Conservation (phyloP, 2,329 filamentous ascomycete species). For the Harringtonia lauricola region DNA sequence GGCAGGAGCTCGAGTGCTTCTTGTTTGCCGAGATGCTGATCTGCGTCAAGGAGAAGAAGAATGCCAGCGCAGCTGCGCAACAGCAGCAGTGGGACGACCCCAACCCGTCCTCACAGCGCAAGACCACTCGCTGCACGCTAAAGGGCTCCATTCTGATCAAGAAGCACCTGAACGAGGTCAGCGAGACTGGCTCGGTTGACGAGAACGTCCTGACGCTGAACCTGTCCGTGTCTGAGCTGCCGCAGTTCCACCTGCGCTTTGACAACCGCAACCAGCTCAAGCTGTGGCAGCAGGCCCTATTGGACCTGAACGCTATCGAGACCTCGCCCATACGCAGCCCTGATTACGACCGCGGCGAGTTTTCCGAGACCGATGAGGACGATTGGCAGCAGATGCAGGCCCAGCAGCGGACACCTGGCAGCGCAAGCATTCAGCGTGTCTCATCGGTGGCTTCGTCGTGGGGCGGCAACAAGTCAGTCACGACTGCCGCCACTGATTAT, state of each 20-base stretch:
- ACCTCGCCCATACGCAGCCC: conserved; percentile 50
- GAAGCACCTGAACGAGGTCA: conserved; percentile 87
- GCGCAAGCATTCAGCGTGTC: conserved; percentile 27
- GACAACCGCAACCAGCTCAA: conserved; percentile 75
- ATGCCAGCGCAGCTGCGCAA: conserved; percentile 19
- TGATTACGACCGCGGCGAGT: conserved; percentile 69
- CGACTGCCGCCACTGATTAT: conserved; percentile 87
- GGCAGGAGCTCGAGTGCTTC: conserved; percentile 97
- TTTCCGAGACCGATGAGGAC: conserved; percentile 79
- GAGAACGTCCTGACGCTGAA: conserved; percentile 81
- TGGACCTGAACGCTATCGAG: conserved; percentile 70
- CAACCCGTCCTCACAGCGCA: conserved; percentile 36
- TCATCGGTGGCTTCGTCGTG: conserved; percentile 77
- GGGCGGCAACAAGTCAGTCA: conserved; percentile 70
- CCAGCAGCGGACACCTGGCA: conserved; percentile 25
- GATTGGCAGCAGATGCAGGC: conserved; percentile 61
- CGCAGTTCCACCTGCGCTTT: conserved; percentile 89
- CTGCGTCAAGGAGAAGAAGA: conserved; percentile 95
- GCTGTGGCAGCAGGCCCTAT: conserved; percentile 77
- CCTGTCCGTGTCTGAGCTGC: conserved; percentile 82
- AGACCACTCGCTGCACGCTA: conserved; percentile 68
- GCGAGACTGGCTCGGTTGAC: conserved; percentile 58
- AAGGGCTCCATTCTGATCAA: conserved; percentile 98
- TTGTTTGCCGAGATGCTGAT: conserved; percentile 99
- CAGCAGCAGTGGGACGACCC: conserved; percentile 49